Conservation (phyloP, 2,329 filamentous ascomycete genomes). For the Neurospora sp. region DNA sequence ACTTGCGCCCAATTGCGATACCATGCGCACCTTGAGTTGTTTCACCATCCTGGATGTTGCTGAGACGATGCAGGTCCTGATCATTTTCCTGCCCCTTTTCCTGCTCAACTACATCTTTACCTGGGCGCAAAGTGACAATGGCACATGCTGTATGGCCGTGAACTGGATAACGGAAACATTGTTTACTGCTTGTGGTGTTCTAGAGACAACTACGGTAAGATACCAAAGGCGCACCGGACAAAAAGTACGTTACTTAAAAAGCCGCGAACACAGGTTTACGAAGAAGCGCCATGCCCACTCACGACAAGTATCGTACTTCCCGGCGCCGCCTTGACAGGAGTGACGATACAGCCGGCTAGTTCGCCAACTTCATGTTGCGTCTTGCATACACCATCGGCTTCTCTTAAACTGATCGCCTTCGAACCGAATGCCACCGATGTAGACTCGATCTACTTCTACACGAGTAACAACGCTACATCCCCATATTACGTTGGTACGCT, state of each 20-base stretch:
- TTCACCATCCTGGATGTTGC: not conserved
- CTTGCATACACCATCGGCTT: conserved; percentile 12
- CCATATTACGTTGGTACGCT: conserved; percentile 16
- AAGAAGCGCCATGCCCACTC: not conserved
- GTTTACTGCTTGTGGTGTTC: conserved; percentile 6
- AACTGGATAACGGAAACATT: conserved; percentile 9
- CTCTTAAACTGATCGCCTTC: conserved; percentile 14
- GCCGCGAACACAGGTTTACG: not conserved
- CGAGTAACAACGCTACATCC: conserved; percentile 15
- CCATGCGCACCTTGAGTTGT: too few relatives aligned
- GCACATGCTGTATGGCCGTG: conserved; percentile 6
- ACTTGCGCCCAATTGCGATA: too few relatives aligned
- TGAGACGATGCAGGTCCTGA: not conserved
- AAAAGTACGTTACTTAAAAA: not conserved
- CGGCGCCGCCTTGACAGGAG: conserved; percentile 11
- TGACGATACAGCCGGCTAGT: conserved; percentile 15
- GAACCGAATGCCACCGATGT: conserved; percentile 5
- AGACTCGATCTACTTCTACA: conserved; percentile 12
- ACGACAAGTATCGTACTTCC: conserved; percentile 8
- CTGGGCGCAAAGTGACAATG: not conserved
- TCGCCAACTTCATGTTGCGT: conserved; percentile 17
- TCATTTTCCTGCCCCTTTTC: not conserved
- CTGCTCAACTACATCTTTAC: not conserved
- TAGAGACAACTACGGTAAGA: conserved; percentile 7
- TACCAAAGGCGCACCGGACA: not conserved